Conservation (phyloP, 1,284 basidiomycete species). For the Ceratobasidium sp. region DNA sequence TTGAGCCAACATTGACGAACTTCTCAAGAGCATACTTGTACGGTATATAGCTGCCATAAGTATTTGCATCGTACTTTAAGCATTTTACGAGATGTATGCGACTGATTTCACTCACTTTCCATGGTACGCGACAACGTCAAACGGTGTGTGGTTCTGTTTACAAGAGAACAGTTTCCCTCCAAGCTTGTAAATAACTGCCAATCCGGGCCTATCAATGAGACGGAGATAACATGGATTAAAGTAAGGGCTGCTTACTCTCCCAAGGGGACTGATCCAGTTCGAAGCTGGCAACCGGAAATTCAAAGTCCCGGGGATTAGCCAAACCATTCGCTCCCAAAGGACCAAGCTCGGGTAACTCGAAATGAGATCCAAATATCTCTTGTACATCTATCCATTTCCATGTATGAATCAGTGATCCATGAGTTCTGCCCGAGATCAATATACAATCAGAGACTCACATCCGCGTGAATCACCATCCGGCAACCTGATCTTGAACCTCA, state of each 20-base stretch:
- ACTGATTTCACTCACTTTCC: constrained; percentile 65
- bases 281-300: constrained; percentile 71
- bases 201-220: constrained; percentile 20
- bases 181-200: constrained; percentile 68
- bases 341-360: constrained; percentile 74
- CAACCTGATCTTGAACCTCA: constrained; percentile 73
- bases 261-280: constrained; percentile 72
- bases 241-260: constrained; percentile 62
- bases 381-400: constrained; percentile 63
- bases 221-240: constrained; percentile 21
- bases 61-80: neutral
- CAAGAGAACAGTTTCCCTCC: constrained; percentile 69
- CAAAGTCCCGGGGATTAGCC: constrained; percentile 74
- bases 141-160: constrained; percentile 74
- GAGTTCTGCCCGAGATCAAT: neutral
- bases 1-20: constrained; percentile 74
- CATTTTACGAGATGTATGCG: constrained; percentile 24
- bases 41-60: constrained; percentile 69
- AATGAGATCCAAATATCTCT: constrained; percentile 74
- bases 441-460: constrained; percentile 49
- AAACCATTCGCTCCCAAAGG: constrained; percentile 75
- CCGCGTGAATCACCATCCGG: constrained; percentile 63
- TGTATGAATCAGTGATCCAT: neutral
- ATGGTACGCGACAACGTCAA: constrained; percentile 80
- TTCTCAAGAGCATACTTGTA: constrained; percentile 78